Percentiles rank a stretch among this genome's conserved stretches.
These are phyloP conservation scores for Cladophialophora exuberans DNA, from an alignment of 2,329 filamentous ascomycete genomes.

Conservation along the genomic window DNA sequence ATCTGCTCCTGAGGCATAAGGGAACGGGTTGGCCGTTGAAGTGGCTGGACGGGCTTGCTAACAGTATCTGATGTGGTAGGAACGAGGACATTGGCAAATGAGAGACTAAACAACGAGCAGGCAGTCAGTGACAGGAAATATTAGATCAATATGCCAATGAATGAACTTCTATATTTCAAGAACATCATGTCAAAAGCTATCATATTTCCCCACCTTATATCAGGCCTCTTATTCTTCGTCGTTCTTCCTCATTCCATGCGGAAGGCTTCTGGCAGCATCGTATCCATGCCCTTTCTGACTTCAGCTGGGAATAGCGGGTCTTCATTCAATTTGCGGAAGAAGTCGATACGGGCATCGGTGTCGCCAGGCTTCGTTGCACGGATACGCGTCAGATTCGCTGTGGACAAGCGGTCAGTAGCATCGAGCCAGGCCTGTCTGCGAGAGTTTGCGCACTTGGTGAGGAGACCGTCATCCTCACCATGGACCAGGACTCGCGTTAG, in stretches of 20 bases:
- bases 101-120: background rate
- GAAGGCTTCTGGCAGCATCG: background rate
- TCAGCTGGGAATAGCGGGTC: background rate
- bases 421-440: constrained; percentile 17
- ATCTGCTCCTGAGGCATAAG: too few relatives aligned
- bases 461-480: constrained; percentile 13
- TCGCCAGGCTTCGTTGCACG: background rate
- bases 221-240: background rate
- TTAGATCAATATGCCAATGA: background rate
- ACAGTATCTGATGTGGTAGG: too few relatives aligned
- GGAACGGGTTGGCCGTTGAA: too few relatives aligned
- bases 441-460: constrained; percentile 19
- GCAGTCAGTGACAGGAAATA: background rate
- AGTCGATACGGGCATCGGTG: constrained; percentile 8
- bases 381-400: constrained; percentile 13
- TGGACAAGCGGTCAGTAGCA: constrained; percentile 20
- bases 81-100: too few relatives aligned
- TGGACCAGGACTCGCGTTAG: background rate
- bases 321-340: constrained; percentile 20
- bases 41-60: too few relatives aligned
- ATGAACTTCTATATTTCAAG: too few relatives aligned
- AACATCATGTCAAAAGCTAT: background rate
- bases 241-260: background rate
- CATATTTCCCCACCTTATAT: background rate
- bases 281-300: background rate